A percentile compares a stretch with the other conserved stretches of the same genome.
Evolutionary conservation across 2,329 filamentous ascomycete species (phyloP).

Genomic region (Colletotrichum caudatum): DNA sequence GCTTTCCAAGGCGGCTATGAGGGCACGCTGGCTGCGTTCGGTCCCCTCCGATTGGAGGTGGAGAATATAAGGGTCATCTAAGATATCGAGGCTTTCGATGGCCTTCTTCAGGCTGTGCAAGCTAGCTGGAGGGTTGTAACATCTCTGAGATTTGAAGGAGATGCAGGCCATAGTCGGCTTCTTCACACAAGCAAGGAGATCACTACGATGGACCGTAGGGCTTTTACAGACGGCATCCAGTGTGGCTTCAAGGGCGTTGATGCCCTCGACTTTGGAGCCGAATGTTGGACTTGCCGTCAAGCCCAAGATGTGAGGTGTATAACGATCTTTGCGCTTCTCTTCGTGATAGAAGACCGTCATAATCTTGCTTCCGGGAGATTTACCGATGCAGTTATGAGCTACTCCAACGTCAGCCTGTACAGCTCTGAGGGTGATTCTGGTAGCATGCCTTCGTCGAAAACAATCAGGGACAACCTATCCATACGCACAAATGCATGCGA

Average conservation of each 20-base stretch:
- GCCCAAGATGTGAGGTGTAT: slow-evolving; percentile 77
- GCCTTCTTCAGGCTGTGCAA: slow-evolving; percentile 58
- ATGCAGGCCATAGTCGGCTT: slow-evolving; percentile 66
- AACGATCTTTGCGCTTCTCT: slow-evolving; percentile 51
- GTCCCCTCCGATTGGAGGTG: slow-evolving; percentile 58
- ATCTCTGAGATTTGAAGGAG: slow-evolving; percentile 47
- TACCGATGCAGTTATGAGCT: slow-evolving; percentile 81
- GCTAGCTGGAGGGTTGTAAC: slow-evolving; percentile 49
- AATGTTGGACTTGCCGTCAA: slow-evolving; percentile 85
- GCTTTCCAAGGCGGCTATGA: slow-evolving; percentile 56
- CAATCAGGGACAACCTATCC: slow-evolving; percentile 71
- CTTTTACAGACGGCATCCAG: slow-evolving; percentile 77
- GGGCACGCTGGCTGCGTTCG: slow-evolving; percentile 53
- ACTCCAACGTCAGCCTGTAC: slow-evolving; percentile 37
- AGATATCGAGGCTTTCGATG: slow-evolving; percentile 63
- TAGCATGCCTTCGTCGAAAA: slow-evolving; percentile 83
- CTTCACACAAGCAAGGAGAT: slow-evolving; percentile 76
- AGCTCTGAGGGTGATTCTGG: not conserved
- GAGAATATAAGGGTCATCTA: slow-evolving; percentile 70
- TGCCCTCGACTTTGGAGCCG: slow-evolving; percentile 64
- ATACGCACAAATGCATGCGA: slow-evolving; percentile 79
- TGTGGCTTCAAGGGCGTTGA: slow-evolving; percentile 75
- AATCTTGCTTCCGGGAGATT: slow-evolving; percentile 74
- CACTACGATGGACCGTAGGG: slow-evolving; percentile 75
- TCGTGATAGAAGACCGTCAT: slow-evolving; percentile 79